A percentile compares a stretch with the other conserved stretches of the same genome.
These are phyloP conservation scores for Penicillium antarcticum DNA, from an alignment of 495 filamentous ascomycete species.

Conservation along the genomic window DNA sequence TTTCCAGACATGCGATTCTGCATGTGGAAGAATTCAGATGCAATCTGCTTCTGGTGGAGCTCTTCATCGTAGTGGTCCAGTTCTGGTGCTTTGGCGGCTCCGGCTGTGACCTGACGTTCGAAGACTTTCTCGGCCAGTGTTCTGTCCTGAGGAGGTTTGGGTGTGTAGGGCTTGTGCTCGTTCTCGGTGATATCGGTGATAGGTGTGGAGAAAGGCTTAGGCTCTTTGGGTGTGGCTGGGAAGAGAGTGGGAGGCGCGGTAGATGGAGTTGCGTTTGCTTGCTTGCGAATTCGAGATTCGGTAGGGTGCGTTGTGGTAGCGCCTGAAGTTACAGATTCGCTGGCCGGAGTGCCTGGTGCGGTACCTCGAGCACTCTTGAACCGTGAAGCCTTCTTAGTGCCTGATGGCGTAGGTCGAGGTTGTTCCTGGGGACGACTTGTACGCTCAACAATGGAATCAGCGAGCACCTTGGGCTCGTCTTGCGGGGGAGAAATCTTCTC, in stretches of 20 bases:
- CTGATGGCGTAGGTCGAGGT: slow-evolving; percentile 4
- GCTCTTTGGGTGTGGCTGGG: slow-evolving; percentile 40
- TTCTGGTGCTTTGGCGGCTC: slow-evolving; percentile 39
- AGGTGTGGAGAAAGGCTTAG: slow-evolving; percentile 45
- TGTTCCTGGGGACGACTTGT: slow-evolving; percentile 20
- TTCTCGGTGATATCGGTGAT: slow-evolving; percentile 33
- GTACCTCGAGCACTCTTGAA: slow-evolving; percentile 38
- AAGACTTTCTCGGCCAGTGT: slow-evolving; percentile 58
- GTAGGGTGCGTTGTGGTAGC: slow-evolving; percentile 5
- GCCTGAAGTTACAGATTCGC: slow-evolving; percentile 5
- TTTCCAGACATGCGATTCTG: slow-evolving; percentile 79
- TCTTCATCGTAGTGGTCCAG: slow-evolving; percentile 72
- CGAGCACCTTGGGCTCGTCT: slow-evolving; percentile 32
- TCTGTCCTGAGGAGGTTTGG: slow-evolving; percentile 51
- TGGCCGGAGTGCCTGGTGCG: slow-evolving; percentile 2
- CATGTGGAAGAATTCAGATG: slow-evolving; percentile 73
- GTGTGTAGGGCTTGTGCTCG: slow-evolving; percentile 8
- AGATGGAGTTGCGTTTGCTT: slow-evolving; percentile 17
- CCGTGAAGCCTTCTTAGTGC: slow-evolving; percentile 41
- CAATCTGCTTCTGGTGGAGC: slow-evolving; percentile 71
- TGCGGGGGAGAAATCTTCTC: slow-evolving; percentile 33
- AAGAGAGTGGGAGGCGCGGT: slow-evolving; percentile 31
- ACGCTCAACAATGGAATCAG: slow-evolving; percentile 49
- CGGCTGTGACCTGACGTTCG: slow-evolving; percentile 50
- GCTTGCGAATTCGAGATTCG: slow-evolving; percentile 16